Conservation (phyloP, 164 flowering plant species). For the Piper longum region DNA sequence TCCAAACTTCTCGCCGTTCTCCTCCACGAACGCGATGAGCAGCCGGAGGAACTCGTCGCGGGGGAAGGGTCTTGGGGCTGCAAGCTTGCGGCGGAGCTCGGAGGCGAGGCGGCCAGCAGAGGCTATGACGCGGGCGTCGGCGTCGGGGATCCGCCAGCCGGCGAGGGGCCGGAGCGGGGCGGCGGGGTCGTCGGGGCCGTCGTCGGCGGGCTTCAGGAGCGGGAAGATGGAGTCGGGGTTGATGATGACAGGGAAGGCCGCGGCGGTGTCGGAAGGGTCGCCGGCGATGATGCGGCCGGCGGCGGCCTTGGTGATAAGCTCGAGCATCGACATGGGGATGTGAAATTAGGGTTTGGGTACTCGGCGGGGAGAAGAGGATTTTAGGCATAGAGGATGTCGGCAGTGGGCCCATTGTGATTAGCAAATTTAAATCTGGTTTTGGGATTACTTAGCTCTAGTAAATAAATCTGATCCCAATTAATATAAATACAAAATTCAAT, state of each 20-base stretch:
- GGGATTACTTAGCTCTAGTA: too few relatives aligned
- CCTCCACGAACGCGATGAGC: conserved; percentile 38
- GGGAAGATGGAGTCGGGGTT: conserved; percentile 29
- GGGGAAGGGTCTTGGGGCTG: conserved; percentile 22
- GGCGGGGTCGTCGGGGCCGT: conserved; percentile 10
- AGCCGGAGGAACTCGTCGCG: conserved; percentile 24
- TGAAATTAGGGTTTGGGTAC: neutral
- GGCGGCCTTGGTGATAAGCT: conserved; percentile 39
- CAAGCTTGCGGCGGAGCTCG: conserved; percentile 38
- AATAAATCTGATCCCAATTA: too few relatives aligned
- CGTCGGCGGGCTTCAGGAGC: conserved; percentile 28
- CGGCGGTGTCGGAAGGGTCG: neutral
- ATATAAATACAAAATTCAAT: too few relatives aligned
- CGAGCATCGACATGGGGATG: conserved; percentile 45
- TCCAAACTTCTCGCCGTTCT: conserved; percentile 18
- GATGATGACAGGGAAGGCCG: conserved; percentile 34
- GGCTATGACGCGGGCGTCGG: conserved; percentile 32
- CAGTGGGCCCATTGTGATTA: too few relatives aligned
- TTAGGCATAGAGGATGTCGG: too few relatives aligned
- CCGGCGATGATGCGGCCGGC: neutral
- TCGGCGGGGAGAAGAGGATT: neutral
- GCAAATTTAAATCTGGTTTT: too few relatives aligned
- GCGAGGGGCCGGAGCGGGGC: conserved; percentile 21
- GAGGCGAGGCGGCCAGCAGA: conserved; percentile 20
- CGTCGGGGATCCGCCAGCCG: conserved; percentile 48